Base-by-base conservation (phyloP, 2,329 filamentous ascomycete species). In the Ophiostoma fasciatum region DNA sequence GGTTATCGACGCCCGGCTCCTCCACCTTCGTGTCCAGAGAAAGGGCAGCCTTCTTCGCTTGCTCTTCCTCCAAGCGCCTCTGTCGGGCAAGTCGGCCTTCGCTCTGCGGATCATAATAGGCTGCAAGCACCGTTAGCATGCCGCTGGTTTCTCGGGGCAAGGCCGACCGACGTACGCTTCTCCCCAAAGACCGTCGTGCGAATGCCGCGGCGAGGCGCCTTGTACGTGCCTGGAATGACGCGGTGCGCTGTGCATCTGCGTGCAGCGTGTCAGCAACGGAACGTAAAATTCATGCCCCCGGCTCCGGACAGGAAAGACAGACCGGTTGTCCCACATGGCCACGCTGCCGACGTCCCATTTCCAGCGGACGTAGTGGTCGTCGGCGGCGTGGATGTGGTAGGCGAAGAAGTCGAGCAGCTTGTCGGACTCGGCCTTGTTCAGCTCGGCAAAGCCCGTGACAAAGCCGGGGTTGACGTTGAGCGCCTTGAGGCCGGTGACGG, bases 271-370 rank as follows among this genome's bases (percentile, higher is more conserved):
- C 23, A 26, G 23, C 23, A n/a, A n/a, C n/a, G n/a, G n/a, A n/a
- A n/a, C n/a, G n/a, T n/a, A n/a, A n/a, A n/a, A n/a, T n/a, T n/a
- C n/a, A n/a, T n/a, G n/a, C n/a, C n/a, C n/a, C n/a, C n/a, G n/a
- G n/a, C n/a, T n/a, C n/a, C n/a, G 23, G 11, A 20, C 10, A 8
- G 18, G 27, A 3, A 39, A 20, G 14, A 13, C 31, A 12, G 22
- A 56, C 51, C 59, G 46, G 42, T 68, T 67, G 37, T 68, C 64
- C 63, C 64, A 68, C 49, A 68, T 61, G 1, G 64, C 63, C 5
- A 66, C 59, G 21, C 58, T 61, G 1, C 63, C 63, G 7, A 61
- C 58, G 0, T 54, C 48, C 63, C 65, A 68, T 40, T 64, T 66
- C 56, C 62, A 66, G 3, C 64, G 51, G 6, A 68, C 63, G 18